Evolutionary conservation across 1,139 yeast species (phyloP).

Genomic region (Pichia norvegensis): DNA sequence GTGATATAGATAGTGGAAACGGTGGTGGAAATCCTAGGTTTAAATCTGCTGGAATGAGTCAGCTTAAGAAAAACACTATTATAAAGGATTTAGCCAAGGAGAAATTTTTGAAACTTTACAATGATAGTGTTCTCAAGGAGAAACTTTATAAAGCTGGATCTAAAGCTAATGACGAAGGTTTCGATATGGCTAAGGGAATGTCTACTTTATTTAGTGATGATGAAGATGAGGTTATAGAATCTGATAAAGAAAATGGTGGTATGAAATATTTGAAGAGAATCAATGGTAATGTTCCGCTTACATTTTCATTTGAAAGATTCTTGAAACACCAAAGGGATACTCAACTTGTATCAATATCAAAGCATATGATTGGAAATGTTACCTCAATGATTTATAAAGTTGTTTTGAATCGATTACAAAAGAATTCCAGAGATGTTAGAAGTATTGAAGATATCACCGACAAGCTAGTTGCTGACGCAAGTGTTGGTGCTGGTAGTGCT

Average conservation of each 20-base stretch:
- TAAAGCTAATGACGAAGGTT: neutral
- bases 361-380: conserved; percentile 61
- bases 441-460: conserved; percentile 23
- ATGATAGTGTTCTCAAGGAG: conserved; percentile 23
- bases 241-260: neutral
- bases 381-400: conserved; percentile 59
- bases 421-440: conserved; percentile 38
- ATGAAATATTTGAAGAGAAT: conserved; percentile 25
- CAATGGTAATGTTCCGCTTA: conserved; percentile 44
- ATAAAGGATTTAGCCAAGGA: conserved; percentile 55
- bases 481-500: conserved; percentile 15
- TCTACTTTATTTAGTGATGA: conserved; percentile 10
- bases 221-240: conserved; percentile 15
- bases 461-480: conserved; percentile 20
- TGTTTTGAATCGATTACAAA: conserved; percentile 54
- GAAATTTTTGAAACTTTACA: conserved; percentile 17
- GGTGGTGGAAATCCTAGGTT: conserved; percentile 31
- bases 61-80: conserved; percentile 55
- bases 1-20: conserved; percentile 3
- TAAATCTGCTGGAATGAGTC: conserved; percentile 36
- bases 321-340: conserved; percentile 58
- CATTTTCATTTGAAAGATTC: conserved; percentile 60
- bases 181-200: conserved; percentile 21
- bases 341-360: conserved; percentile 56
- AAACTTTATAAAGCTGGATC: conserved; percentile 8